Evolutionary conservation across 1,284 basidiomycete genomes (phyloP), one percentile per base, ranked within the genome.

Genomic region (Microbotryum lychnidis-dioicae): DNA sequence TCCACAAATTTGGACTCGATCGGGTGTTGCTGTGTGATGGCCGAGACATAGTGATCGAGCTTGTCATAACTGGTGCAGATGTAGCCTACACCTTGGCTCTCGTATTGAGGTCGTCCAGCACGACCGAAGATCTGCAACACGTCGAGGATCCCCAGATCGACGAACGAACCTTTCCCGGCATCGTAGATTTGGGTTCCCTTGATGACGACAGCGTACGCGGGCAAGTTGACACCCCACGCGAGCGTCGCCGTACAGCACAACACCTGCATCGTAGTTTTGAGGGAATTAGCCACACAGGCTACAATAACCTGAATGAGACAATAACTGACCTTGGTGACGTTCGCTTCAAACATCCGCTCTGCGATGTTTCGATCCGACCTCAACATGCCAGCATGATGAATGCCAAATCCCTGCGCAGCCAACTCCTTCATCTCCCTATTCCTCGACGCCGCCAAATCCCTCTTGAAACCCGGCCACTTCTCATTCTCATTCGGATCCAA

Each of bases 221-320:
- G 96, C 71, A 99, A 79, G 75, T 99, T 99, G 71, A 99, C 96
- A 79, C 96, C 96, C 96, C 96, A 99, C 1, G 96, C 96, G 42
- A 99, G 80, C 0, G 96, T 99, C 2, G 96, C 91, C 3, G 96
- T 99, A 79, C 96, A 98, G 76, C 91, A 97, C 12, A 99, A 80
- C 54, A 97, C 91, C 88, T 96, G 68, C 52, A 50, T 69, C 70
- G 3, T 18, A 23, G 12, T 1, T 48, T 7, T 25, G n/a, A 16
- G 45, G 45, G 31, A 12, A 20, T 31, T 10, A 10, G 27, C 48
- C 14, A 64, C 6, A 18, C 21, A 33, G 55, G 18, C 18, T 7
- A 27, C 10, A 29, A 48, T 56, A 12, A 25, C 20, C 29, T 6
- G 29, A 42, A n/a, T 44, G 1, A 33, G 2, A 60, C 31, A 31